phyloP scores from a whole-genome alignment of 129 eudicot species.

The Cynara cardunculus region DNA sequence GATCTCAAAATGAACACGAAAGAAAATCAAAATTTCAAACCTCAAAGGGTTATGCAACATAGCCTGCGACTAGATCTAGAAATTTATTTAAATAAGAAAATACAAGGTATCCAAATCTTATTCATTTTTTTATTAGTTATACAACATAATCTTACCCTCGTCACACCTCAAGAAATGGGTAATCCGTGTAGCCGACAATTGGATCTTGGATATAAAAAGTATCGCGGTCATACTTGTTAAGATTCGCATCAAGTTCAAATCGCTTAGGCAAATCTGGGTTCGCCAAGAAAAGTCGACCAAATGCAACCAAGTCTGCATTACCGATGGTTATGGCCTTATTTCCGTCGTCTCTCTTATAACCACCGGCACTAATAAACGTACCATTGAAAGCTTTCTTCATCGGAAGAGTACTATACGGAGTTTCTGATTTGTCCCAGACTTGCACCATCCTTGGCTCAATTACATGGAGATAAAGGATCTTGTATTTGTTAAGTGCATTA shows the following conservation, averaged over 20 bases:
- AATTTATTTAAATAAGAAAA: neutral
- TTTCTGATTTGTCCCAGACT: neutral
- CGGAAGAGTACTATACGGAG: slow-evolving; percentile 26
- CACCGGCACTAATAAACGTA: slow-evolving; percentile 40
- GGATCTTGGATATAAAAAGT: slow-evolving; percentile 42
- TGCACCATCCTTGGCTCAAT: slow-evolving; percentile 39
- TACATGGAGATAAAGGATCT: slow-evolving; percentile 33
- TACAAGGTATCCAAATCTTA: neutral
- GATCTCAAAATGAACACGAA: too few species aligned
- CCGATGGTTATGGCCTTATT: slow-evolving; percentile 12
- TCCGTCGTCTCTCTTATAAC: slow-evolving; percentile 32
- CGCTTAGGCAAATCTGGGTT: slow-evolving; percentile 50
- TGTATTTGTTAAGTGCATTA: slow-evolving; percentile 32
- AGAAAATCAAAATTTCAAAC: too few species aligned
- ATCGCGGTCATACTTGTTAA: slow-evolving; percentile 31
- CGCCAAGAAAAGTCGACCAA: slow-evolving; percentile 42
- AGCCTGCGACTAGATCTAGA: too few species aligned
- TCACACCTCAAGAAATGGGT: slow-evolving; percentile 39
- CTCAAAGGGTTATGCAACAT: too few species aligned
- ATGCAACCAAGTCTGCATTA: slow-evolving; percentile 33
- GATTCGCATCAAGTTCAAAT: slow-evolving; percentile 30
- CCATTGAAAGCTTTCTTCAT: slow-evolving; percentile 40
- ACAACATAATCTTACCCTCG: neutral
- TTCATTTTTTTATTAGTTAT: neutral
- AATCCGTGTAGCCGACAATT: slow-evolving; percentile 38